These are phyloP conservation scores for Typha latifolia DNA, from an alignment of 176 grass and related monocot genomes.

Conservation along the genomic window DNA sequence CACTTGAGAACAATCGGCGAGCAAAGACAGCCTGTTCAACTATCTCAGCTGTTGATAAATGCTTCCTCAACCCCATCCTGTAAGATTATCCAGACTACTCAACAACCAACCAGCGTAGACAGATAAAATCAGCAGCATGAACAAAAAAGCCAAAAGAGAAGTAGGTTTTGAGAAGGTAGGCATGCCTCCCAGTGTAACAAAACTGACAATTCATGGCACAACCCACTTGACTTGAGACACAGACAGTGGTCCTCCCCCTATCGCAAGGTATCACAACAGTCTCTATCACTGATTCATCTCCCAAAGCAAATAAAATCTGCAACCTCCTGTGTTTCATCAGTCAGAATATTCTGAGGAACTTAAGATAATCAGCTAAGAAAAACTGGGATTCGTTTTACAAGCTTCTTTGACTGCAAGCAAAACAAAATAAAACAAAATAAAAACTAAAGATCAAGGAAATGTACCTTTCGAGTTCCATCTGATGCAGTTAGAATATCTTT, in stretches of 20 bases:
- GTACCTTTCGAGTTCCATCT: constrained; percentile 86
- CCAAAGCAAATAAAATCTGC: constrained; percentile 89
- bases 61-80: constrained; percentile 95
- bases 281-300: constrained; percentile 79
- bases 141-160: neutral
- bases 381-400: neutral
- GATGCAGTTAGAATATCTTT: constrained; percentile 64
- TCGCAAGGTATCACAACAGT: constrained; percentile 83
- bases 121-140: constrained; percentile 3
- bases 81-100: neutral
- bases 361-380: neutral
- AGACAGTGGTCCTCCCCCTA: constrained; percentile 69
- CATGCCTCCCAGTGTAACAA: constrained; percentile 90
- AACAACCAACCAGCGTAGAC: neutral
- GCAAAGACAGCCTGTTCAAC: constrained; percentile 98
- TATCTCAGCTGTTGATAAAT: constrained; percentile 88
- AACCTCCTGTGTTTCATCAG: constrained; percentile 65
- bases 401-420: neutral
- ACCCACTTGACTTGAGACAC: constrained; percentile 96
- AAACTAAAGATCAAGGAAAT: neutral
- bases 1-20: constrained; percentile 69
- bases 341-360: constrained; percentile 28
- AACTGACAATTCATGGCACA: constrained; percentile 98
- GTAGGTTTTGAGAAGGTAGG: neutral
- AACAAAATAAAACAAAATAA: neutral